A percentile compares a stretch with the other conserved stretches of the same genome.
Evolutionary conservation across 306 rosid species (phyloP).

Genomic region (Ochetophila trinervis): DNA sequence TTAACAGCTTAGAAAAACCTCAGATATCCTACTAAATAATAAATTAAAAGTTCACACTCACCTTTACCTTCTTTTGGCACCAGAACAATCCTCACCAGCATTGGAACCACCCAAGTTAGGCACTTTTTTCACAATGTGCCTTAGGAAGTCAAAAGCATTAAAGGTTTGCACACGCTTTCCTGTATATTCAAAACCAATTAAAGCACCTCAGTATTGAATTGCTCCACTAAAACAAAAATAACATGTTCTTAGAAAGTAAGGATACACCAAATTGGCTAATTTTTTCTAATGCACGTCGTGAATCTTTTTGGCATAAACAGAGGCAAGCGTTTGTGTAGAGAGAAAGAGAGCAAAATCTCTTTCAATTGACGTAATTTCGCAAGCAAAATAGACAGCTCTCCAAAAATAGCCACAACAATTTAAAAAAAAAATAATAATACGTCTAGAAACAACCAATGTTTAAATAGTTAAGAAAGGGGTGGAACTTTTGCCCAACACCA

Average conservation of each 20-base stretch:
- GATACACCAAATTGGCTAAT: no score
- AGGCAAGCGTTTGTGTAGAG: no score
- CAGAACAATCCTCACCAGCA: conserved; percentile 48
- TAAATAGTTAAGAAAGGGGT: not conserved
- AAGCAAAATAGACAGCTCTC: not conserved
- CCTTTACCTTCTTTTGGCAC: conserved; percentile 67
- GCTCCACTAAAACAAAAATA: not conserved
- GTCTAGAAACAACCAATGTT: not conserved
- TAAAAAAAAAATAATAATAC: not conserved
- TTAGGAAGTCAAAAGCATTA: conserved; percentile 73
- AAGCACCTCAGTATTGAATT: conserved; percentile 8
- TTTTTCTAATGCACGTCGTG: no score
- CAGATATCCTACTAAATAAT: not conserved
- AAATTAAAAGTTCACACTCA: not conserved
- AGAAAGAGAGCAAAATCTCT: not conserved
- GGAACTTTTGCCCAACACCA: not conserved
- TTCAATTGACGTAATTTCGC: not conserved
- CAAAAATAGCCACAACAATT: not conserved
- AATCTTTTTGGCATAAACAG: no score
- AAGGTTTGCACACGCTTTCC: conserved; percentile 67
- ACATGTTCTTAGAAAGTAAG: no score
- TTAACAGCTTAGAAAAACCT: not conserved
- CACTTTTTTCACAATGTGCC: conserved; percentile 71
- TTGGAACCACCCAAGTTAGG: conserved; percentile 75
- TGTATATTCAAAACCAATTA: conserved; percentile 32